Conservation (phyloP, 1,284 basidiomycete genomes). For the Schizophyllum commune region DNA sequence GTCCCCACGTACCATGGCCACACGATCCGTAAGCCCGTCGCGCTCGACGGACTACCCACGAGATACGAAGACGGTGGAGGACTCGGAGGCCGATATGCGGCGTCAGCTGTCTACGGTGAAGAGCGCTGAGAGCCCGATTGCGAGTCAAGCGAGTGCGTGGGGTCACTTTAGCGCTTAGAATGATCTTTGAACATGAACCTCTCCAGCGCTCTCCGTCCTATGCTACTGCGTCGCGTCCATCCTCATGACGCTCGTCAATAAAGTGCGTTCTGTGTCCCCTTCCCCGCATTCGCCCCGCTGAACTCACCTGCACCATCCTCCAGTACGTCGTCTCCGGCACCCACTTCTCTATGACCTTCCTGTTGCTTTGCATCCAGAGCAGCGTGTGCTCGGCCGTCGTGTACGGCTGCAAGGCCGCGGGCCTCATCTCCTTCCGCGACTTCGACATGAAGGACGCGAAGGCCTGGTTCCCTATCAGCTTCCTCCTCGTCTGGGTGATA, state of each 20-base stretch:
- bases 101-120: background rate
- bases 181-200: background rate
- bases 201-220: slow-evolving; percentile 65
- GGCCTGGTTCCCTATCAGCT: slow-evolving; percentile 92
- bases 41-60: background rate
- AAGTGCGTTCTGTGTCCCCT: slow-evolving; percentile 45
- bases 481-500: slow-evolving; percentile 89
- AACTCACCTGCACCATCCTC: background rate
- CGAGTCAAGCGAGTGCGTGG: background rate
- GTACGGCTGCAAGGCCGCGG: slow-evolving; percentile 60
- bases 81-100: background rate
- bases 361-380: slow-evolving; percentile 90
- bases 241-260: slow-evolving; percentile 97
- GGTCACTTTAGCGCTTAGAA: background rate
- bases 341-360: slow-evolving; percentile 95
- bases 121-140: background rate
- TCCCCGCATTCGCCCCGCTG: background rate
- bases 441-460: slow-evolving; percentile 85
- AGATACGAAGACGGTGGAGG: background rate
- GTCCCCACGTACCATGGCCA: background rate
- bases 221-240: slow-evolving; percentile 95
- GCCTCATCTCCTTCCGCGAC: slow-evolving; percentile 85
- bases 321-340: slow-evolving; percentile 93
- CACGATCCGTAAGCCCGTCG: background rate
- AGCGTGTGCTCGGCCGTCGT: slow-evolving; percentile 82